These are phyloP conservation scores for Botryotinia globosa DNA, from an alignment of 2,329 filamentous ascomycete species.

Conservation along the genomic window DNA sequence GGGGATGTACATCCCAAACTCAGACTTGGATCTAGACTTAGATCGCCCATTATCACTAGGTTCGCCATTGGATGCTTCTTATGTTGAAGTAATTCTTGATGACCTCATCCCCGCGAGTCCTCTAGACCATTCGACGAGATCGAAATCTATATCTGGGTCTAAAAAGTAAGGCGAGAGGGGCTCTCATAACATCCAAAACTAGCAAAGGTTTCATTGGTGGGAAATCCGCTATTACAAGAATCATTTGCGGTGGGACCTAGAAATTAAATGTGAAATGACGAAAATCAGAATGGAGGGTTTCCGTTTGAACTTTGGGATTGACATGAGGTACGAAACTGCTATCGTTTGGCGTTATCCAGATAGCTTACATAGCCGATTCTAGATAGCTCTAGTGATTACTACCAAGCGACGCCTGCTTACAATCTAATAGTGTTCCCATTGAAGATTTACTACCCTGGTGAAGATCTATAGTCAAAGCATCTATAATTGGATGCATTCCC, in stretches of 20 bases:
- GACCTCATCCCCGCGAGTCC: rapidly evolving
- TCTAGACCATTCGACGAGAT: background rate
- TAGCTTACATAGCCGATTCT: background rate
- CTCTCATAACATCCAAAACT: background rate
- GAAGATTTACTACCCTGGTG: background rate
- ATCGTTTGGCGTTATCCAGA: background rate
- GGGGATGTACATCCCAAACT: background rate
- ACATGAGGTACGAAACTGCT: background rate
- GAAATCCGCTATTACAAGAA: background rate
- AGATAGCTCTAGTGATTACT: background rate
- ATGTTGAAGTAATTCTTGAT: background rate
- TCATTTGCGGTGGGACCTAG: background rate
- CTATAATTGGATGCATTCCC: background rate
- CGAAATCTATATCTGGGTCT: background rate
- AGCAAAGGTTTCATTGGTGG: background rate
- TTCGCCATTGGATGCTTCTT: background rate
- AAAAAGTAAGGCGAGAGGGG: background rate
- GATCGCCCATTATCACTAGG: background rate
- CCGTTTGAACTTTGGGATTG: background rate
- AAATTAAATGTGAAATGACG: background rate
- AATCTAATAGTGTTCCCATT: background rate
- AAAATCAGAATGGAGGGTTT: background rate
- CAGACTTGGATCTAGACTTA: background rate
- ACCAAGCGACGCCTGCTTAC: background rate
- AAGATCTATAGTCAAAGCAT: background rate